Conservation (phyloP, 306 rosid species). For the Phaseolus lunatus region DNA sequence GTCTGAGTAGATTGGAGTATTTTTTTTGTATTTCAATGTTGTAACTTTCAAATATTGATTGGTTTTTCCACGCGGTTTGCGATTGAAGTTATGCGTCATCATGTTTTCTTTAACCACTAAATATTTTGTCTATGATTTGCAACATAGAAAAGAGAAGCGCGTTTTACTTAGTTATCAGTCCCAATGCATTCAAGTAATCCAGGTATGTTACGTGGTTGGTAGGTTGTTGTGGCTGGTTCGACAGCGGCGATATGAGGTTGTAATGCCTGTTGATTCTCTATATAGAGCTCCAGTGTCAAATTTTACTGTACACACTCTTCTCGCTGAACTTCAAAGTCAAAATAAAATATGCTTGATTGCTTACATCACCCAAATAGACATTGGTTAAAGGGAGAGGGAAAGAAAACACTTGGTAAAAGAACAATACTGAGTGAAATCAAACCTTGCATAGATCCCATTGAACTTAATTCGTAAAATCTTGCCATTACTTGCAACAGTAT, state of each 20-base stretch:
- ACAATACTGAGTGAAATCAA: slow-evolving; percentile 27
- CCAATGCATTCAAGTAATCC: slow-evolving; percentile 60
- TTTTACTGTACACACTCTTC: not conserved
- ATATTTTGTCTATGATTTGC: slow-evolving; percentile 49
- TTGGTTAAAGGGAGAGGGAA: slow-evolving; percentile 6
- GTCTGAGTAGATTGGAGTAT: not conserved
- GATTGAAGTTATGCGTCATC: not conserved
- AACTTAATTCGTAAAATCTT: slow-evolving; percentile 11
- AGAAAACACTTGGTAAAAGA: not conserved
- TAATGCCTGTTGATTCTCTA: slow-evolving; percentile 13
- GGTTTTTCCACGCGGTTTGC: not conserved
- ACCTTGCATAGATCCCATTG: slow-evolving; percentile 21
- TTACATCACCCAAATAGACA: slow-evolving; percentile 12
- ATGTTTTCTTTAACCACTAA: not conserved
- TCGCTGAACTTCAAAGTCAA: slow-evolving; percentile 3
- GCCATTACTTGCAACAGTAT: slow-evolving; percentile 7
- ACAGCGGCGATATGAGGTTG: slow-evolving; percentile 10
- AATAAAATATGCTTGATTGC: slow-evolving; percentile 9
- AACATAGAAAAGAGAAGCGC: slow-evolving; percentile 73
- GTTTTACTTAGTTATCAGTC: slow-evolving; percentile 64
- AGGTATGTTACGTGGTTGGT: slow-evolving; percentile 50
- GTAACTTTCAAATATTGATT: slow-evolving; percentile 17
- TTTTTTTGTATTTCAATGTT: not conserved
- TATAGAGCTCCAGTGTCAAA: not conserved
- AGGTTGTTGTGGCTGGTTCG: slow-evolving; percentile 16